These are phyloP conservation scores for Phytophthora vignae DNA, from an alignment of 352 stramenopile species.

Conservation along the genomic window DNA sequence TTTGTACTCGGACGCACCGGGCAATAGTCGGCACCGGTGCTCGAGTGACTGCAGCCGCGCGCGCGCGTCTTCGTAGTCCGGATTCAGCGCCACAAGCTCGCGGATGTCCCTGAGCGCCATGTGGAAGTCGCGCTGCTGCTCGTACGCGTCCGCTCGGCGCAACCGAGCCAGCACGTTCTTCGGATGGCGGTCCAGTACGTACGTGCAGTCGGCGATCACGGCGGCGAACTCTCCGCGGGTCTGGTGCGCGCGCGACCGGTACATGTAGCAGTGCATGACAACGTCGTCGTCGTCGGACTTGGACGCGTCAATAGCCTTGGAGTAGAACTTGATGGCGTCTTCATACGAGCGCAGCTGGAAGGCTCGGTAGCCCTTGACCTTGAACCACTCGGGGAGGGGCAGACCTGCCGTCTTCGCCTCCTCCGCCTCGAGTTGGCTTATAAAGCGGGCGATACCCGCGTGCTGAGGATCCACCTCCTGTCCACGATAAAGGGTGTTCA, in stretches of 20 bases:
- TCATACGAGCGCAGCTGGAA: conserved; percentile 92
- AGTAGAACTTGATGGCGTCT: conserved; percentile 93
- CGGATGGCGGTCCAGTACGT: conserved; percentile 55
- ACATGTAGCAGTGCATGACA: conserved; percentile 66
- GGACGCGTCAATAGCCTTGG: conserved; percentile 81
- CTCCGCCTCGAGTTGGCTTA: conserved; percentile 55
- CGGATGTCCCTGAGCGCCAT: conserved; percentile 67
- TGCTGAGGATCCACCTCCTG: conserved; percentile 61
- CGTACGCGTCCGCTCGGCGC: conserved; percentile 61
- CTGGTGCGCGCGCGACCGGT: conserved; percentile 61
- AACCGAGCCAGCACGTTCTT: conserved; percentile 65
- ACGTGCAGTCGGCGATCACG: conserved; percentile 63
- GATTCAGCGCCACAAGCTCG: conserved; percentile 60
- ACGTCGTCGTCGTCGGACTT: conserved; percentile 58
- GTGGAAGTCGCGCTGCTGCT: conserved; percentile 66
- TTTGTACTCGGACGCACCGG: conserved; percentile 22
- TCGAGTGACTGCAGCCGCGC: conserved; percentile 51
- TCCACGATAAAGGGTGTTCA: conserved; percentile 60
- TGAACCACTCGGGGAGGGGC: conserved; percentile 54
- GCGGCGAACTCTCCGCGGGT: conserved; percentile 58
- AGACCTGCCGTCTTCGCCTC: conserved; percentile 48
- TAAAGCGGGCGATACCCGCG: conserved; percentile 53
- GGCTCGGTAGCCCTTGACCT: conserved; percentile 89
- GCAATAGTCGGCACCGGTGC: conserved; percentile 53
- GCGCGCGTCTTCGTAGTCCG: conserved; percentile 61